Percentiles rank a stretch among this genome's conserved stretches.
Evolutionary conservation across 768 basidiomycete genomes (phyloP).

Genomic region (Russula virescens): DNA sequence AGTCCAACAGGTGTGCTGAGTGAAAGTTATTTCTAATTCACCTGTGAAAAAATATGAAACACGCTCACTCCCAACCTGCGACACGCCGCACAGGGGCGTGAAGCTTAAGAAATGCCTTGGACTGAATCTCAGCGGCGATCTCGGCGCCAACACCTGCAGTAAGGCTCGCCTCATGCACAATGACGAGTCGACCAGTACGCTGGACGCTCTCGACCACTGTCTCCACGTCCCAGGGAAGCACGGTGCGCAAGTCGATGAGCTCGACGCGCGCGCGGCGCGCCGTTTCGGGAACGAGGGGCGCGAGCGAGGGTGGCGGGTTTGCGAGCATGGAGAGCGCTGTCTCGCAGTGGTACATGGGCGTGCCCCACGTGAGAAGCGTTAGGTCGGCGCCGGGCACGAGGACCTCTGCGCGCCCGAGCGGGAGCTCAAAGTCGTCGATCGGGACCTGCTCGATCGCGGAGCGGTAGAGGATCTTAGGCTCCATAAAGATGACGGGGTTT

Average conservation of each 20-base stretch:
- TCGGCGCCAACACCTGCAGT: constrained; percentile 88
- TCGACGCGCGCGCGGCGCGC: constrained; percentile 71
- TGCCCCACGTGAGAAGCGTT: constrained; percentile 92
- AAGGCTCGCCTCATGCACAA: constrained; percentile 89
- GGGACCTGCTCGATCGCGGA: constrained; percentile 94
- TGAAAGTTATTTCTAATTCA: neutral
- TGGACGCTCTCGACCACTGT: constrained; percentile 77
- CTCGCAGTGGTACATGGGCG: constrained; percentile 87
- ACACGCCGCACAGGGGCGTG: constrained; percentile 84
- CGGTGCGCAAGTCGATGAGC: constrained; percentile 84
- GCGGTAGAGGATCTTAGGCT: constrained; percentile 89
- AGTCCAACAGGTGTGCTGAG: constrained; percentile 74
- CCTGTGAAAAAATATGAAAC: constrained; percentile 1
- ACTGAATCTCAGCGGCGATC: constrained; percentile 87
- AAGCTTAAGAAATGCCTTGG: constrained; percentile 80
- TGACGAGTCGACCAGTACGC: constrained; percentile 76
- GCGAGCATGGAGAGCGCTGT: constrained; percentile 69
- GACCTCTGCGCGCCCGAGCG: constrained; percentile 74
- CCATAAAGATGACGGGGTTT: constrained; percentile 93
- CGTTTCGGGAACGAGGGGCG: constrained; percentile 56
- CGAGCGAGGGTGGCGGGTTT: constrained; percentile 59
- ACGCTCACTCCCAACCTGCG: constrained; percentile 90
- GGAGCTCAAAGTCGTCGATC: constrained; percentile 78
- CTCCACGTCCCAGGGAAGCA: constrained; percentile 85
- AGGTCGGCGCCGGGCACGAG: constrained; percentile 72